Evolutionary conservation across 257 asterid species (phyloP).

Genomic region (Nicotiana undulata): DNA sequence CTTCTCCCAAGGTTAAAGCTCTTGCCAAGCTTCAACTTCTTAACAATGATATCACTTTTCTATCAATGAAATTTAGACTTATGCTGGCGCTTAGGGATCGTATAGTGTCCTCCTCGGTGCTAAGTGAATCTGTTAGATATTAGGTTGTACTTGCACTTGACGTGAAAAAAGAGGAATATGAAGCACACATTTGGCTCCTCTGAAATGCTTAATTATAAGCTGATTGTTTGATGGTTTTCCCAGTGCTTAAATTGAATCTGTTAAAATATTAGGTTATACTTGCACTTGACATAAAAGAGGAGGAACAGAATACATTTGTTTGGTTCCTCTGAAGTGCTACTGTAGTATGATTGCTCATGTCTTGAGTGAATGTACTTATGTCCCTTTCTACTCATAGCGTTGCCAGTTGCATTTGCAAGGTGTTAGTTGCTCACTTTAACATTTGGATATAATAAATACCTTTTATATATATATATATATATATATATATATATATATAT

Average conservation of each 20-base stretch:
- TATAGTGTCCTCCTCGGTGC: neutral
- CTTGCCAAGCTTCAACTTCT: no score
- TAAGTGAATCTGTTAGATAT: neutral
- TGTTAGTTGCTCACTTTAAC: neutral
- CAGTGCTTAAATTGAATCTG: neutral
- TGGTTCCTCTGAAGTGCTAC: neutral
- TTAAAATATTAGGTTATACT: neutral
- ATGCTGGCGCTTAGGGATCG: no score
- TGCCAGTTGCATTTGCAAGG: neutral
- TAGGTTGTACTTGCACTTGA: neutral
- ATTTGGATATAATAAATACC: neutral
- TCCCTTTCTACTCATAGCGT: neutral
- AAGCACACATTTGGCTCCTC: neutral
- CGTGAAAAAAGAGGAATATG: neutral
- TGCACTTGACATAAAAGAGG: neutral
- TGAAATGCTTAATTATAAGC: neutral
- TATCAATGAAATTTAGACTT: no score
- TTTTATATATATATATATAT: no score
- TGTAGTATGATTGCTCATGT: neutral
- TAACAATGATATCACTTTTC: no score
- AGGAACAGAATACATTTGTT: neutral
- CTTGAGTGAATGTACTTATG: neutral
- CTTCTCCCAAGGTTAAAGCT: no score
- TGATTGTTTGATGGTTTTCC: no score
- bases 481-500: no score